Evolutionary conservation across 2,329 filamentous ascomycete species (phyloP), one percentile per base, ranked within the genome.

Genomic region (Phaeosphaeriaceae sp.): DNA sequence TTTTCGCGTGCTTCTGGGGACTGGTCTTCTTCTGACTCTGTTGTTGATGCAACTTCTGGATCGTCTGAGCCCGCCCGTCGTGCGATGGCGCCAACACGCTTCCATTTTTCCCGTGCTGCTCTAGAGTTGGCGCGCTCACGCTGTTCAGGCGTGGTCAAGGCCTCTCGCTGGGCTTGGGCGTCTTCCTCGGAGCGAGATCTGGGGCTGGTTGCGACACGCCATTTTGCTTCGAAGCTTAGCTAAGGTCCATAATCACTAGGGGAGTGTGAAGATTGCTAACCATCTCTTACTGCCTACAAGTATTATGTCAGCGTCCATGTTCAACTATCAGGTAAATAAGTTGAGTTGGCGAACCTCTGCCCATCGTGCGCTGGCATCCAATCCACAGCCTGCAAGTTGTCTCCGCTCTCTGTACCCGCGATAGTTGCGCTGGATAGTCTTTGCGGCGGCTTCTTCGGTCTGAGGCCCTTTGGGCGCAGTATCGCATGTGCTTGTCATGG

Each of bases 321-420:
- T 7, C 20, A n/a, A 41, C 15, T 6, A 15, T 6, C 2, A 7
- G 11, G 5, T 11, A 23, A 20, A 29, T 2, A 46, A 62, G n/a
- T 11, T 9, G 9, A 42, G 7, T 26, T n/a, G 23, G 20, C 85
- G 75, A 46, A 89, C 87, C 63, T 89, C 84, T 9, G 84, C 76
- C 88, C 88, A 92, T 61, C 89, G 78, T 23, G 86, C 85, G 23
- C 80, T 83, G n/a, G 89, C 82, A 69, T 89, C 83, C 28, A 95
- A 70, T 1, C 83, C 82, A 57, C 87, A 78, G 0, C 90, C 90
- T 33, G 83, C 72, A 61, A 94, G 78, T 69, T 90, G 86, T 39
- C 90, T 78, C 35, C 90, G 82, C 40, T 84, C 81, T 45, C 88
- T 82, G 71, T 95, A 90, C 5, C 90, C 90, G 28, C 91, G 82